Base-by-base conservation (phyloP, 345 rosid genomes). In the Bretschneidera sinensis region DNA sequence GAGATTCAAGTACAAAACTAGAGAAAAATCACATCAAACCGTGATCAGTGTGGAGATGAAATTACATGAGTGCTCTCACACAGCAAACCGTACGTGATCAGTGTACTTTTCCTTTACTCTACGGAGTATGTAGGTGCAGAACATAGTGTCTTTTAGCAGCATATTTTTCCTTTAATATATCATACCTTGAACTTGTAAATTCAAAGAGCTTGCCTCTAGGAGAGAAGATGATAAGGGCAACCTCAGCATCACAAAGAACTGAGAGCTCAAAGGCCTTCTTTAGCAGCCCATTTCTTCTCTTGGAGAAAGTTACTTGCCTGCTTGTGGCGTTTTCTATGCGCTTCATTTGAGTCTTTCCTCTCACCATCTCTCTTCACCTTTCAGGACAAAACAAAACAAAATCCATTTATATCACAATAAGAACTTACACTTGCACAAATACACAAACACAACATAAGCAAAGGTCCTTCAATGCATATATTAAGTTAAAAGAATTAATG, bases 201-300 rank as follows among this genome's bases (percentile, higher is more conserved):
- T 86, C 89, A 54, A 75, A 80, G 56, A 86, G 82, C 67, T 80
- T 86, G 48, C 89, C 94, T 60, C 85, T 75, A 13, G 85, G 79
- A 50, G 94, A 86, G 80, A 86, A 86, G 81, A 84, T 75, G 75
- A 86, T 66, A 2, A 86, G 79, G 39, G 89, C 87, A 69, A 86
- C 87, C 69, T 86, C 83, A 28, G 89, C 89, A 73, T 86, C 94
- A 57, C 94, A 86, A 52, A 86, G 94, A 51, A 86, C 88, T 2
- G 94, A 86, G 34, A 86, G 82, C 80, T 86, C 94, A 65, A 77
- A 82, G 17, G 89, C 94, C 65, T 86, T 86, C 83, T 86, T 86
- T 20, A 86, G 71, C 64, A 86, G 60, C 8, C 94, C 94, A 73
- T 82, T 86, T 28, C 94, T 71, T 49, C 94, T n/a, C 65, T 86